Evolutionary conservation across 768 basidiomycete species (phyloP), one percentile per base, ranked within the genome.

Genomic region (Mycena indigotica): DNA sequence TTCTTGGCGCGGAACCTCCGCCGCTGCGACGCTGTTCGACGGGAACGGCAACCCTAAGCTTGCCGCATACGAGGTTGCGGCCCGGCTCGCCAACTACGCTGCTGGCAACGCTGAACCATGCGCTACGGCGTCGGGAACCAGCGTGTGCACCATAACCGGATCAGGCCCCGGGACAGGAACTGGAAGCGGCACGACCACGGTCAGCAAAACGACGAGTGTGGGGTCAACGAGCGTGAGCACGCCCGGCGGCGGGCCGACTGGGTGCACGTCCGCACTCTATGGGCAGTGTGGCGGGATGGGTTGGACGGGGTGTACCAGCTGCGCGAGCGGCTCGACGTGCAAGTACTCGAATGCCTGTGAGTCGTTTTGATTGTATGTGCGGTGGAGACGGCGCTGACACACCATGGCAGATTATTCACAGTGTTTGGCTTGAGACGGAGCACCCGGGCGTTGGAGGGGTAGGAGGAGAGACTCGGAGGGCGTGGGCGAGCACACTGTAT

Each of bases 11-110:
- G 58, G 58, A 12, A 49, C 54, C 26, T n/a, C 54, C 21, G 58
- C 58, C n/a, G 58, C 58, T 19, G 58, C 58, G 21, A 60, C 58
- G 50, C 53, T 60, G 28, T 60, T 60, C 30, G 58, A 60, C 28
- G 21, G 54, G 4, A 56, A 32, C 32, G 58, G 58, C 2, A 60
- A 60, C 50, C 58, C 58, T 25, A 60, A 60, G 26, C 53, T 50
- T 1, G 58, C 58, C 32, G 58, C 58, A n/a, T 60, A 60, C 50
- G 58, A 60, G 28, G 58, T 60, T 10, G 58, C 58, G 12, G 58
- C 58, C 19, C 58, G 58, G 16, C 54, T 60, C 13, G 41, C 49
- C 12, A 60, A 60, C 44, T 60, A 48, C n/a, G 58, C 53, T 19
- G 39, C 38, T 2, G 53, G 57, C 39, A 54, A 54, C 28, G 52